Percentiles rank a stretch among this genome's conserved stretches.
Conservation (phyloP, 75 land plant species). For the Cupressus sempervirens region DNA sequence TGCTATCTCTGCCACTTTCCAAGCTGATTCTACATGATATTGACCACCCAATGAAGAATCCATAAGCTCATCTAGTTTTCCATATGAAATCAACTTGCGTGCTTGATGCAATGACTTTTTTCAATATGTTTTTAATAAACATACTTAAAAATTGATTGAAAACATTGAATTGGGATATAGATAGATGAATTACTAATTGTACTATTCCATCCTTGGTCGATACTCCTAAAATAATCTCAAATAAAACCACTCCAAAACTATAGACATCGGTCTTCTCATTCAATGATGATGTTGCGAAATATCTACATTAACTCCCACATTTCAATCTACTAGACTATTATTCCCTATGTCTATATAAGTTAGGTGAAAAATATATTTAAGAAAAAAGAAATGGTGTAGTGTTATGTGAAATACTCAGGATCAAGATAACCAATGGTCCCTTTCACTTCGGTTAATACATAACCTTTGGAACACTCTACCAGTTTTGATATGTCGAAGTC, state of each 20-base stretch:
- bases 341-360: neutral
- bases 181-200: constrained; percentile 49
- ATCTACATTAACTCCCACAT: neutral
- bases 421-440: constrained; percentile 94
- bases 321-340: no score
- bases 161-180: no score
- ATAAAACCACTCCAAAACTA: constrained; percentile 87
- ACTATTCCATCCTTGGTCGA: constrained; percentile 72
- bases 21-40: no score
- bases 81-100: no score
- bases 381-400: neutral
- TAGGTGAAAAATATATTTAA: no score
- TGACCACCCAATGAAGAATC: no score
- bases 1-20: no score
- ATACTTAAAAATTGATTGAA: no score
- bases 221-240: constrained; percentile 83
- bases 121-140: no score
- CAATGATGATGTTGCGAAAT: constrained; percentile 63
- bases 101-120: no score
- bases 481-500: constrained; percentile 84
- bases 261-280: constrained; percentile 96
- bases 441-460: constrained; percentile 73
- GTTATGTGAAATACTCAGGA: constrained; percentile 36
- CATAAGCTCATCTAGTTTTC: no score
- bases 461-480: constrained; percentile 43